Base-by-base conservation (phyloP, 768 basidiomycete genomes). In the Pholiota conissans region DNA sequence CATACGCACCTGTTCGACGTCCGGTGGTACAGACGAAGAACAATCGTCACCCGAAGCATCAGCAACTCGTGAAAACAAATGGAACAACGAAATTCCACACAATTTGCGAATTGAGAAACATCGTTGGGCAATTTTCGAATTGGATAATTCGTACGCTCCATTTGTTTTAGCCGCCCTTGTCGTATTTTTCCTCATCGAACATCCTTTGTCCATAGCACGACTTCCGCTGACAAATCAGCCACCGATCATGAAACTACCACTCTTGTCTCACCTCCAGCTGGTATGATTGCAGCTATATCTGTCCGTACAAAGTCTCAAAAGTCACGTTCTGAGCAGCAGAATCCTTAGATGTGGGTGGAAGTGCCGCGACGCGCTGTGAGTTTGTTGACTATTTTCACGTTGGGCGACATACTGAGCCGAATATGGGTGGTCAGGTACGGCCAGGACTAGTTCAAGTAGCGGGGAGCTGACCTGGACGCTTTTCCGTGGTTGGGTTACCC, bases 401-500 rank as follows among this genome's bases (percentile, higher is more conserved):
- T 42, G 49, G 20, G 52, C 24, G 18, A 14, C 13, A 55, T 35
- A 40, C 42, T 55, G 35, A 57, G 34, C 42, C 49, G 34, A 55
- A 52, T 57, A 46, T 37, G 37, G 14, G 8, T 50, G 26, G 28
- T 45, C 54, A 60, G 63, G 54, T 30, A 20, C 40, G 18, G 39
- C 26, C 27, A 24, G 30, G 27, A 40, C 51, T 16, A 48, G 28
- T 49, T 61, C 58, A 57, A 61, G 55, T 56, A 58, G 40, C 20
- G 45, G 24, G 22, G 48, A 22, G 27, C n/a, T 42, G 18, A 37
- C 22, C 20, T 20, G 27, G 20, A 47, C 52, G 49, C 16, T 27
- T 46, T 46, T 58, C 55, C 54, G 45, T 55, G 52, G 63, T 64
- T 59, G 58, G 60, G 52, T 59, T 49, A 52, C 29, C 34, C 54